These are phyloP conservation scores for Camptophora hylomeconis DNA, from an alignment of 2,329 filamentous ascomycete genomes.

Conservation along the genomic window DNA sequence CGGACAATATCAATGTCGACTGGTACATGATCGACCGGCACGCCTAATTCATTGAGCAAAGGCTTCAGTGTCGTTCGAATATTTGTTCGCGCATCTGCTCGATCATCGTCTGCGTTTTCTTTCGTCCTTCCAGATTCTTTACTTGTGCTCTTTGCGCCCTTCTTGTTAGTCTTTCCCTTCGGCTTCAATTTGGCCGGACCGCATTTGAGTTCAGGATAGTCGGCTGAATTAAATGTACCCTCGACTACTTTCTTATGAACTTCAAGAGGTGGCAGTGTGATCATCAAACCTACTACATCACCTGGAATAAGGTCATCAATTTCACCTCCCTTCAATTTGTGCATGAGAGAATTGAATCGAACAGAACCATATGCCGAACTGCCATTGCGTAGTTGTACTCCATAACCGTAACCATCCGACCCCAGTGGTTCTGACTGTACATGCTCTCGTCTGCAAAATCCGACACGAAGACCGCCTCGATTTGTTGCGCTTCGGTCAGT, in stretches of 20 bases:
- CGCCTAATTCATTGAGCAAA: slow-evolving; percentile 3
- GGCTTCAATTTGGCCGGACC: slow-evolving; percentile 15
- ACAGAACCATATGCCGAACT: slow-evolving; percentile 43
- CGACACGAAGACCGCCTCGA: slow-evolving; percentile 35
- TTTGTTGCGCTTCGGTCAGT: slow-evolving; percentile 13
- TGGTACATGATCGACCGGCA: too few relatives aligned
- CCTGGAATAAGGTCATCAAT: slow-evolving; percentile 73
- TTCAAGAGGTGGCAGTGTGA: slow-evolving; percentile 71
- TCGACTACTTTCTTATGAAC: slow-evolving; percentile 80
- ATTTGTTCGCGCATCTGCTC: slow-evolving; percentile 7
- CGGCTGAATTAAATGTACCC: slow-evolving; percentile 77
- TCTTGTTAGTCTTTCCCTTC: slow-evolving; percentile 13
- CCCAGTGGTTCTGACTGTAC: slow-evolving; percentile 17
- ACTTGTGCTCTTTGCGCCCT: slow-evolving; percentile 11
- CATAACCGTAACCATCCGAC: slow-evolving; percentile 17
- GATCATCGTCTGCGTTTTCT: slow-evolving; percentile 8
- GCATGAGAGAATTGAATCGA: slow-evolving; percentile 87
- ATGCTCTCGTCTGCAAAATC: slow-evolving; percentile 31
- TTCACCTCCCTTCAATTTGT: slow-evolving; percentile 77
- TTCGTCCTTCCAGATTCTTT: slow-evolving; percentile 8
- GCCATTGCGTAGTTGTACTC: slow-evolving; percentile 12
- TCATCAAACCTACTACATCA: slow-evolving; percentile 88
- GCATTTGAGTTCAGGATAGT: slow-evolving; percentile 29
- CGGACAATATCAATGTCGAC: slow-evolving; percentile 61
- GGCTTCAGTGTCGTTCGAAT: slow-evolving; percentile 8